Evolutionary conservation across 1,284 basidiomycete genomes (phyloP), one percentile per base, ranked within the genome.

Genomic region (Fomes fomentarius): DNA sequence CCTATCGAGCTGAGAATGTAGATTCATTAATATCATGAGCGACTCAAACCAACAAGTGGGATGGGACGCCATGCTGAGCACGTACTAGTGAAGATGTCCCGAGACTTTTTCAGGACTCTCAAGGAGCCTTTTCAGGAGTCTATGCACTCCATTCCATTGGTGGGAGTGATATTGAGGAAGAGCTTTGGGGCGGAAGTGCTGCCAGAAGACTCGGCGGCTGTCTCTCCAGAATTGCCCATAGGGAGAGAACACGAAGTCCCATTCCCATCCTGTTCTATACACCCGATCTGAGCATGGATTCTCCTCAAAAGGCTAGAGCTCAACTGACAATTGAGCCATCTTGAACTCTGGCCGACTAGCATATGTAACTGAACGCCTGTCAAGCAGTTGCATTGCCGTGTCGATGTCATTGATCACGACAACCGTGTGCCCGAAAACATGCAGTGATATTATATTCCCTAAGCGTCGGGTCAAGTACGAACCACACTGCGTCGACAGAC

Each of bases 341-440:
- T 25, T 38, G 17, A 26, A 41, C 25, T 40, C 30, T 3, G 30
- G 45, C 14, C 40, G 24, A n/a, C 33, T 69, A 64, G 26, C 67
- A 70, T 52, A 48, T 19, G 25, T 17, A 6, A 14, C 15, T 10
- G 44, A 46, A 15, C 44, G 44, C 11, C 37, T 46, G n/a, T 46
- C 44, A 9, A 46, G 22, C 14, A 46, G 33, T 8, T 46, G 33
- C 3, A 35, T 22, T 8, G 44, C 44, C n/a, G 31, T 35, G 9
- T 46, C 22, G 15, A 12, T 17, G 22, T 26, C 33, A 14, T 17
- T 24, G 21, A 46, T 17, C 4, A 46, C 22, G 1, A 46, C 10
- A 12, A 46, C 9, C 15, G 22, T 25, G 9, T 19, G 19, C 2
- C 33, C 33, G 3, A 46, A 8, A 2, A 25, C 44, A 31, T 26